A percentile compares a stretch with the other conserved stretches of the same genome.
These are phyloP conservation scores for Pelargonium australe DNA, from an alignment of 441 rosid genomes.

Conservation along the genomic window DNA sequence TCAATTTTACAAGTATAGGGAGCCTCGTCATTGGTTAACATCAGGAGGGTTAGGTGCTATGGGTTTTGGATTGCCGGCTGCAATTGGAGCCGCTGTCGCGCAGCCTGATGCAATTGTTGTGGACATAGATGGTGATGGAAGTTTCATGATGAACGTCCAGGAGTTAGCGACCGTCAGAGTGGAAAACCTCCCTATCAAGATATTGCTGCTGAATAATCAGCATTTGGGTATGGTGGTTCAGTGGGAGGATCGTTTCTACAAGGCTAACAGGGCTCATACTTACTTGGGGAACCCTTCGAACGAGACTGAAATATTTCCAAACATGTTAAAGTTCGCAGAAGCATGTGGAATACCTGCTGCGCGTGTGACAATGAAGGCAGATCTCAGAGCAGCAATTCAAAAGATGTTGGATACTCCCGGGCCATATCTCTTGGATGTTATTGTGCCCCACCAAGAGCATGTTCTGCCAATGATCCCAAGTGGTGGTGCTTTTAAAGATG, in stretches of 20 bases:
- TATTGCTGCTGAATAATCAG: constrained; percentile 75
- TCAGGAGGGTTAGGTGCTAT: constrained; percentile 93
- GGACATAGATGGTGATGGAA: constrained; percentile 94
- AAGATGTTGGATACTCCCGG: constrained; percentile 88
- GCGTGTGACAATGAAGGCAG: constrained; percentile 57
- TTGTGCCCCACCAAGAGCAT: constrained; percentile 93
- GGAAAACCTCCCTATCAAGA: constrained; percentile 79
- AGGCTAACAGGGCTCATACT: constrained; percentile 88
- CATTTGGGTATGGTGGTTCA: constrained; percentile 97
- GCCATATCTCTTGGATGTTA: constrained; percentile 78
- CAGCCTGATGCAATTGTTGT: constrained; percentile 70
- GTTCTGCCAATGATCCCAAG: constrained; percentile 96
- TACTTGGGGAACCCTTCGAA: constrained; percentile 68
- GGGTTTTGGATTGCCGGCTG: constrained; percentile 97
- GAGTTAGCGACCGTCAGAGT: constrained; percentile 81
- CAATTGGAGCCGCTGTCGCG: constrained; percentile 91
- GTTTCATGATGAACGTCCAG: constrained; percentile 90
- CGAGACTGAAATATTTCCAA: constrained; percentile 69
- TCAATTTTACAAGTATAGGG: constrained; percentile 83
- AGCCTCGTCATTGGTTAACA: constrained; percentile 86
- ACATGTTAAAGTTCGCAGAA: constrained; percentile 74
- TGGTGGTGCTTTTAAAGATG: constrained; percentile 76
- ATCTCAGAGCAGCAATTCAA: constrained; percentile 65
- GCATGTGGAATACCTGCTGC: constrained; percentile 87
- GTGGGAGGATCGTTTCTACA: constrained; percentile 92